A percentile compares a stretch with the other conserved stretches of the same genome.
phyloP scores from a whole-genome alignment of 1,284 basidiomycete species.

The Naganishia liquefaciens region DNA sequence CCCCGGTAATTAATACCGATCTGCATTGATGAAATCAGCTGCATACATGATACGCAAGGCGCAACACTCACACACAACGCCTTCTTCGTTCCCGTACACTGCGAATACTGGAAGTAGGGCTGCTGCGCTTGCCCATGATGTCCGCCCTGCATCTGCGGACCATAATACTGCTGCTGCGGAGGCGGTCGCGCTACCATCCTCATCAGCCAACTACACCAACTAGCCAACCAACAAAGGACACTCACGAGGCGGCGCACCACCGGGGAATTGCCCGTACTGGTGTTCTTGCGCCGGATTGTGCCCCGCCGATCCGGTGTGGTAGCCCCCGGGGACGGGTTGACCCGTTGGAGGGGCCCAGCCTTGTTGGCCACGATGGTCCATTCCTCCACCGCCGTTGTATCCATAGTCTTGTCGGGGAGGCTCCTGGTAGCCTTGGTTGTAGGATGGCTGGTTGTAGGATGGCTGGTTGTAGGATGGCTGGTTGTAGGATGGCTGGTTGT shows the following conservation, averaged over 20 bases:
- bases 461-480: not conserved
- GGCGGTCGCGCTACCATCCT: constrained; percentile 39
- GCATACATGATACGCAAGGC: not conserved
- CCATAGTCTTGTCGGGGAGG: constrained; percentile 26
- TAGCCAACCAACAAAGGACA: not conserved
- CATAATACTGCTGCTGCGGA: constrained; percentile 65
- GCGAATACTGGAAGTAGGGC: constrained; percentile 77
- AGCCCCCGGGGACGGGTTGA: constrained; percentile 14
- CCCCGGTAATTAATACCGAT: constrained; percentile 54
- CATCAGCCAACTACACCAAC: constrained; percentile 50
- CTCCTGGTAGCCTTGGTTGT: not conserved
- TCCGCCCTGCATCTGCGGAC: constrained; percentile 61
- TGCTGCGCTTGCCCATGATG: constrained; percentile 60
- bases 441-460: constrained; percentile 9
- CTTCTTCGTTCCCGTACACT: constrained; percentile 76
- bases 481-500: constrained; percentile 17
- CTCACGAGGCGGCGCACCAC: constrained; percentile 23
- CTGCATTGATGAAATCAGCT: constrained; percentile 28
- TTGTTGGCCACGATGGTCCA: constrained; percentile 2
- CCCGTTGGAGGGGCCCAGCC: constrained; percentile 27
- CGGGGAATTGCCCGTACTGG: constrained; percentile 28
- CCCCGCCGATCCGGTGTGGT: constrained; percentile 26
- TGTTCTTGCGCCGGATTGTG: constrained; percentile 18
- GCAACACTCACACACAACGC: constrained; percentile 59
- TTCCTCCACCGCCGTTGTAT: constrained; percentile 11